Base-by-base conservation (phyloP, 2,329 filamentous ascomycete genomes). In the Cytospora leucostoma region DNA sequence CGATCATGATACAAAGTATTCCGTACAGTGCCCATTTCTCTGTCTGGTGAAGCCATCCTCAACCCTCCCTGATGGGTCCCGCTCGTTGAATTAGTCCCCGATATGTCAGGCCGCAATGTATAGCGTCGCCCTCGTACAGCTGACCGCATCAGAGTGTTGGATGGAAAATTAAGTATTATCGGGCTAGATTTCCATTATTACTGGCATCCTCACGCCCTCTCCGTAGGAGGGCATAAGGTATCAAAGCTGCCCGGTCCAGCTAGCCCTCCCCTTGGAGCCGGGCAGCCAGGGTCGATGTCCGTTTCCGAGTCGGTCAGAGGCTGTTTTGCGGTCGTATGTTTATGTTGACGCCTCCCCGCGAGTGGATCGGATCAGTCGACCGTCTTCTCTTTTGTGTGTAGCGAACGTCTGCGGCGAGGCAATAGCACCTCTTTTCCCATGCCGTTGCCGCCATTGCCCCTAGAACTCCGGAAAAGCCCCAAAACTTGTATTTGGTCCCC, bases 331-430 rank as follows among this genome's bases (percentile, higher is more conserved):
- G 8, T 64, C n/a, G 49, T 59, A n/a, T 53, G 53, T 61, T 52
- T 59, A n/a, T 53, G 53, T 61, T 52, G 68, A 66, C 68, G 67
- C 67, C 66, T 68, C 67, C 27, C 67, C 63, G 67, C 59, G 68
- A 61, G 57, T 57, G 37, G 54, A 59, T 47, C 59, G 34, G 44
- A 59, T 44, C 19, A 40, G 61, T 67, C 63, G 63, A 66, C 64
- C 64, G 72, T 72, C 73, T 73, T 63, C 51, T 61, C 68, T 27
- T 72, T 68, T 73, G 68, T 71, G 68, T 75, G 70, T 77, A 79
- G 65, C 62, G 62, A 80, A 77, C 76, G 79, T 80, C 77, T 79
- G 78, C 72, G 72, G 74, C 73, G 74, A 77, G 74, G 57, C 50
- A 27, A 69, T 67, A 67, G 70, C 72, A 70, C 72, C 70, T 67